phyloP scores from a whole-genome alignment of 2,329 filamentous ascomycete species.

The Fusarium drepaniforme region DNA sequence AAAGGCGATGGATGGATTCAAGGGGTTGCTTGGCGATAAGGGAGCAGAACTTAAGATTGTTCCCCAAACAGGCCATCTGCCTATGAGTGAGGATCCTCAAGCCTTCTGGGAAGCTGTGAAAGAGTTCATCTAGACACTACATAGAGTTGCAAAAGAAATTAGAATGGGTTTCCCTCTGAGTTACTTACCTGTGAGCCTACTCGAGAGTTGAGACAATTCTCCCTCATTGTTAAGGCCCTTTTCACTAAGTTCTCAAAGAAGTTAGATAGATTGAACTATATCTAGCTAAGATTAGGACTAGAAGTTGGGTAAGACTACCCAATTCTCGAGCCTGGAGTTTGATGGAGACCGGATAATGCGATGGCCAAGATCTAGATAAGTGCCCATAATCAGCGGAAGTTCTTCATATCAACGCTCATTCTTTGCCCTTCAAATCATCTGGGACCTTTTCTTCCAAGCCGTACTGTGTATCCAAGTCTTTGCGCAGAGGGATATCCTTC shows the following conservation, averaged over 20 bases:
- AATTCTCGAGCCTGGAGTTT: background rate
- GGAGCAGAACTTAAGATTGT: constrained; percentile 74
- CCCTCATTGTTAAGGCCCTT: background rate
- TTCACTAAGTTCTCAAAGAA: background rate
- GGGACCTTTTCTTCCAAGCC: constrained; percentile 35
- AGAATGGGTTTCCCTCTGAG: background rate
- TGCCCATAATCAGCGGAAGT: background rate
- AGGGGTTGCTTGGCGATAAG: constrained; percentile 63
- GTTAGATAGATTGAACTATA: background rate
- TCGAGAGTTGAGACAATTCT: background rate
- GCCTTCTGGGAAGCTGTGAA: constrained; percentile 75
- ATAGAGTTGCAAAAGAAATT: background rate
- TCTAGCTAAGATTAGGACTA: background rate
- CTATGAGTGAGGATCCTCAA: constrained; percentile 82
- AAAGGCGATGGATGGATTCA: constrained; percentile 84
- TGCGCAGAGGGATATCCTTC: constrained; percentile 41
- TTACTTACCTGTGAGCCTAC: background rate
- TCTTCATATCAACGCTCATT: background rate
- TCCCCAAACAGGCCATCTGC: constrained; percentile 80
- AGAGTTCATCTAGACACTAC: constrained; percentile 61
- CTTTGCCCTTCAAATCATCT: background rate
- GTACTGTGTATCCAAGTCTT: constrained; percentile 45
- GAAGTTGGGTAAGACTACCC: too few species aligned
- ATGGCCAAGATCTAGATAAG: too few species aligned
- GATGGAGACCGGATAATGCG: background rate